Percentiles rank a stretch among this genome's conserved stretches.
Evolutionary conservation across 345 rosid species (phyloP).

Genomic region (Populus nigra): DNA sequence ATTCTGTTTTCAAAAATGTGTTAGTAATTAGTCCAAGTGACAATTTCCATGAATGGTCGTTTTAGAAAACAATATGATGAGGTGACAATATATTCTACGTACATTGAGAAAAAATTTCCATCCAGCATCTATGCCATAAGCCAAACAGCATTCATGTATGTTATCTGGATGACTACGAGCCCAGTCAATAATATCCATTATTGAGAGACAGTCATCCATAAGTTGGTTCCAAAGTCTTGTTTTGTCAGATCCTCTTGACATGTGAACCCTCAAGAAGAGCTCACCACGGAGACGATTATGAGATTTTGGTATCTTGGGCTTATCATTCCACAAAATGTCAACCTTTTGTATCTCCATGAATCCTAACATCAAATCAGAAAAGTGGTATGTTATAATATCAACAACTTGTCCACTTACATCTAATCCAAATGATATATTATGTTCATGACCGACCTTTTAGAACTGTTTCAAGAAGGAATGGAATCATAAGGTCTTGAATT

Average conservation of each 20-base stretch:
- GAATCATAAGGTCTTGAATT: constrained; percentile 48
- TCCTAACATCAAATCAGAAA: constrained; percentile 43
- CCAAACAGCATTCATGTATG: constrained; percentile 60
- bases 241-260: constrained; percentile 46
- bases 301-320: constrained; percentile 35
- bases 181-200: constrained; percentile 84
- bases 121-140: constrained; percentile 77
- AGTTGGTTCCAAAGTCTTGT: constrained; percentile 60
- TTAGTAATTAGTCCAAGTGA: not conserved
- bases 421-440: not conserved
- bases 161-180: constrained; percentile 85
- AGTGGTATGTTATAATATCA: constrained; percentile 8
- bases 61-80: not conserved
- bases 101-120: constrained; percentile 69
- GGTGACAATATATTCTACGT: constrained; percentile 11
- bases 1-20: constrained; percentile 42
- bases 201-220: constrained; percentile 55
- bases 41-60: not conserved
- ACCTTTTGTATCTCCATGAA: constrained; percentile 71
- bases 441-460: constrained; percentile 47
- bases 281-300: constrained; percentile 46
- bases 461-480: constrained; percentile 57
- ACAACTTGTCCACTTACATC: not conserved
- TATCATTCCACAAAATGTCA: constrained; percentile 71
- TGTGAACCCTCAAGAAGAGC: constrained; percentile 66